Percentiles rank a stretch among this genome's conserved stretches.
Conservation (phyloP, 1,139 yeast genomes). For the Sugiyamaella pinicola region DNA sequence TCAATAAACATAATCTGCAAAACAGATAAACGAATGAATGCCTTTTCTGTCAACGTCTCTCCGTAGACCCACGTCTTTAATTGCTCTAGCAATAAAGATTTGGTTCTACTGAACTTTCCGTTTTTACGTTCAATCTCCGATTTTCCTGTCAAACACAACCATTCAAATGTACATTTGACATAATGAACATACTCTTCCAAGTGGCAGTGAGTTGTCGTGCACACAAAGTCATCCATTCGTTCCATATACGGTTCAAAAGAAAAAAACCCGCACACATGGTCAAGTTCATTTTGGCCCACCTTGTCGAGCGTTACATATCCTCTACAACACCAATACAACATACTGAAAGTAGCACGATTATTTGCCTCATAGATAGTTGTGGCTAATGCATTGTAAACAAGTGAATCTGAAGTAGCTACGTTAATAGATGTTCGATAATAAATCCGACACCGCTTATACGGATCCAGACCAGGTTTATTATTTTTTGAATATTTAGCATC, state of each 20-base stretch:
- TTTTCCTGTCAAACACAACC: background rate
- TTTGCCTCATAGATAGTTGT: background rate
- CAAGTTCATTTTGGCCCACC: background rate
- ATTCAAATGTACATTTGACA: background rate
- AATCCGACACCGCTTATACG: constrained; percentile 27
- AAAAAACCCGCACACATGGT: background rate
- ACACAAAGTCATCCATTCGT: no score
- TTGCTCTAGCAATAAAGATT: background rate
- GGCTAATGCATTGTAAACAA: constrained; percentile 23
- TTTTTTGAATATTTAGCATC: constrained; percentile 21
- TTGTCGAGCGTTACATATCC: background rate
- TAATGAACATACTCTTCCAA: background rate
- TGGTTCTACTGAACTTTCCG: background rate
- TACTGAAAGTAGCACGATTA: background rate
- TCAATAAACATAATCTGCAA: constrained; percentile 6
- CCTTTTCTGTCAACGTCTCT: background rate
- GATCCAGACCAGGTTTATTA: constrained; percentile 12
- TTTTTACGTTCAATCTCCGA: background rate
- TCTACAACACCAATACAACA: constrained; percentile 2
- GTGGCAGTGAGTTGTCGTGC: no score
- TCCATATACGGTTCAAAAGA: background rate
- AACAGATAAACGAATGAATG: background rate
- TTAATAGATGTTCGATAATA: constrained; percentile 31
- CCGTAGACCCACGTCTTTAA: background rate
- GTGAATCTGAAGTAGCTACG: constrained; percentile 16